phyloP scores from a whole-genome alignment of 495 filamentous ascomycete genomes.

The Tuber indicum region DNA sequence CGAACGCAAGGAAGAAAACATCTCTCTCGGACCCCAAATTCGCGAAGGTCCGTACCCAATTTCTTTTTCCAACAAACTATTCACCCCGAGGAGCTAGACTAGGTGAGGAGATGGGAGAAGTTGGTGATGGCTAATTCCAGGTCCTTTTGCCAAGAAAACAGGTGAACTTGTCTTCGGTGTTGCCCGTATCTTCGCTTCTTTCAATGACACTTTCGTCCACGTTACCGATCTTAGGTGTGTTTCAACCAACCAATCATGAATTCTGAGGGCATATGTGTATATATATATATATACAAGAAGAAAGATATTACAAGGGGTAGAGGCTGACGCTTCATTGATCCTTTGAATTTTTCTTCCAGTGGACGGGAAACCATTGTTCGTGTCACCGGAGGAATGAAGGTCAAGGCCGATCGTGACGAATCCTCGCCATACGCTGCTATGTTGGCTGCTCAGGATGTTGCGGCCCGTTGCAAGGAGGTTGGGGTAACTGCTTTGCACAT shows the following conservation, averaged over 20 bases:
- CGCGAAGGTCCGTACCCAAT: conserved; percentile 61
- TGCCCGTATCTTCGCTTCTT: conserved; percentile 97
- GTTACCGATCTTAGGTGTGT: conserved; percentile 97
- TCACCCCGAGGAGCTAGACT: neutral
- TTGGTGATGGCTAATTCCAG: conserved; percentile 19
- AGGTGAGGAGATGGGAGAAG: neutral
- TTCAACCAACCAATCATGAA: conserved; percentile 31
- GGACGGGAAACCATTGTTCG: conserved; percentile 99
- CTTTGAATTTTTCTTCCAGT: conserved; percentile 60
- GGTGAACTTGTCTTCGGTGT: conserved; percentile 98
- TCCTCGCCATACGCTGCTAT: conserved; percentile 99
- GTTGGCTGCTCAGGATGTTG: conserved; percentile 97
- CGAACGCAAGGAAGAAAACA: conserved; percentile 71
- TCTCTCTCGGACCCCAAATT: conserved; percentile 93
- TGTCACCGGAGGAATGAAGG: conserved; percentile 99
- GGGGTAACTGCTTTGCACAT: conserved; percentile 98
- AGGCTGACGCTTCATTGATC: conserved; percentile 44
- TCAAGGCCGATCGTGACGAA: conserved; percentile 99
- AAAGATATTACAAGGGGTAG: conserved; percentile 39
- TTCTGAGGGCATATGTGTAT: conserved; percentile 11
- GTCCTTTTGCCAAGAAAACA: conserved; percentile 38
- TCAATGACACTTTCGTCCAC: conserved; percentile 95
- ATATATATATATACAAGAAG: conserved; percentile 9
- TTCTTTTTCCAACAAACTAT: conserved; percentile 3
- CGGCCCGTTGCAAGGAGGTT: conserved; percentile 95